These are phyloP conservation scores for Gossypium anomalum DNA, from an alignment of 345 rosid species.

Conservation along the genomic window DNA sequence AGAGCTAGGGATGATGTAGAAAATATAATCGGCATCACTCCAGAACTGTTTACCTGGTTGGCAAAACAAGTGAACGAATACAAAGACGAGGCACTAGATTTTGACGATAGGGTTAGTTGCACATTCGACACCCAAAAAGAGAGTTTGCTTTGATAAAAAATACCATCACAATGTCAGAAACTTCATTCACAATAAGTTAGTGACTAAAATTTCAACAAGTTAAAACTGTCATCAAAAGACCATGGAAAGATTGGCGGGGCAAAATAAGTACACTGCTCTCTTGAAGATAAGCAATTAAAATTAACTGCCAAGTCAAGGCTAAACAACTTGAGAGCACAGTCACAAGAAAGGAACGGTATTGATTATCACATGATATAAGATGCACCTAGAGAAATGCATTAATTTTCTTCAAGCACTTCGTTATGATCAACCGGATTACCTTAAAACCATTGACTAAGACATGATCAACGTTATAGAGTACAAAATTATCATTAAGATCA, in stretches of 20 bases:
- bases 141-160: background rate
- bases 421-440: background rate
- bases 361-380: background rate
- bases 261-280: background rate
- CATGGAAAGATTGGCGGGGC: background rate
- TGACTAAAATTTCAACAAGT: too few relatives aligned
- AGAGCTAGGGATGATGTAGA: constrained; percentile 95
- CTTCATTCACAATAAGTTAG: background rate
- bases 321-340: background rate
- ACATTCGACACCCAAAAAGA: background rate
- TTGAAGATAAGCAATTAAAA: background rate
- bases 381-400: background rate
- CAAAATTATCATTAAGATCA: background rate
- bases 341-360: background rate
- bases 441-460: background rate
- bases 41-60: constrained; percentile 15
- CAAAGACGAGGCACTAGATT: background rate
- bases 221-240: too few relatives aligned
- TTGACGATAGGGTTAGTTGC: background rate
- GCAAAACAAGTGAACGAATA: background rate
- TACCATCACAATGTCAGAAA: background rate
- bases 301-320: background rate
- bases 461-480: background rate
- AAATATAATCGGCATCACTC: constrained; percentile 5
- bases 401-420: background rate